Base-by-base conservation (phyloP, 305 asterid genomes). In the Fraxinus greggii region DNA sequence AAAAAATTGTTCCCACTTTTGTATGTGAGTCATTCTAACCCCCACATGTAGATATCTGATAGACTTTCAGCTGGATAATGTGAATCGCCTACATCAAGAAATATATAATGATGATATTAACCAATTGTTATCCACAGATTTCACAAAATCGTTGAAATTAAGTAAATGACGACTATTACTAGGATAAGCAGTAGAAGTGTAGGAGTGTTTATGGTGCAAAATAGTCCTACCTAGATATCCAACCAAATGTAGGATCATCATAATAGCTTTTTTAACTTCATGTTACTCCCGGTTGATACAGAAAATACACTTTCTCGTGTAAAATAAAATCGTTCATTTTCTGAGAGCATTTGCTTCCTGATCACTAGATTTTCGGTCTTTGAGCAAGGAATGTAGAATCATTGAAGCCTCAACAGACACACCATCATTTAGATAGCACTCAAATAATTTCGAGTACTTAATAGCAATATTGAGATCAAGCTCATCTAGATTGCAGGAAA, bases 331-430 rank as follows among this genome's bases (percentile, higher is more conserved):
- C 69, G 9, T 40, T 21, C 33, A 83, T 73, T 61, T 79, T 63
- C 78, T 70, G 2, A 78, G 54, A 72, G 59, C 79, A 70, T 28
- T 42, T 12, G 21, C 73, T 75, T 77, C 84, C 70, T 85, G 85
- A 77, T 82, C 79, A 67, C 12, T 29, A 77, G 82, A 79, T 78
- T 84, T 81, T 86, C 77, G 5, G 75, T 87, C 91, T 75, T 84
- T 63, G 42, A 90, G 82, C 89, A 91, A 83, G 77, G 88, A 76
- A 54, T 85, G 92, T 93, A 95, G 84, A 84, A 94, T 91, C 70
- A 59, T 45, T 7, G 97, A 88, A 79, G 93, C 92, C 87, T 89
- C 91, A 59, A 82, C 81, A 54, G 83, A 87, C 65, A 80, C 86
- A 75, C 88, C 91, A 81, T 28, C 88, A 69, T 86, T 84, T 13